phyloP scores from a whole-genome alignment of 2,329 filamentous ascomycete genomes.

The Ilyonectria mors-panacis region DNA sequence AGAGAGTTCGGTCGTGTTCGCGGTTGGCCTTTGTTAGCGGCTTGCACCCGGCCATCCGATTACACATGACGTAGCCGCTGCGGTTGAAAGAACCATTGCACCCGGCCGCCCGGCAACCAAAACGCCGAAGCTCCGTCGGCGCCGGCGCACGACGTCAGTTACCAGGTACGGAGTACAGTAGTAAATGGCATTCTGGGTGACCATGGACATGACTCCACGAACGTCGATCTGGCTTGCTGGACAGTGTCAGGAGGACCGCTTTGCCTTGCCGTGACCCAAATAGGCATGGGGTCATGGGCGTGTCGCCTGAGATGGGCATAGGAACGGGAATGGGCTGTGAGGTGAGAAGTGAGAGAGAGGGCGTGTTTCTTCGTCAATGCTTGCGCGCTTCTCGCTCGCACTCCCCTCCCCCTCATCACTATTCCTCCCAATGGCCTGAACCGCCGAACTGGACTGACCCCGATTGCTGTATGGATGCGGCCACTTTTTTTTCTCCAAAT shows the following conservation, averaged over 20 bases:
- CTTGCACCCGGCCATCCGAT: conserved; percentile 7
- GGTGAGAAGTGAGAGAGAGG: conserved; percentile 15
- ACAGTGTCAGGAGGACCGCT: conserved; percentile 24
- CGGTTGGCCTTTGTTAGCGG: conserved; percentile 11
- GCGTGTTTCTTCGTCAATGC: conserved; percentile 22
- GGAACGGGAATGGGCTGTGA: conserved; percentile 15
- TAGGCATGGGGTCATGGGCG: conserved; percentile 11
- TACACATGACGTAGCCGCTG: conserved; percentile 1
- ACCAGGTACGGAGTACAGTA: neutral
- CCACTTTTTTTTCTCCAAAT: conserved; percentile 23
- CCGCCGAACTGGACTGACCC: conserved; percentile 6
- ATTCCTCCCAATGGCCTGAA: conserved; percentile 15
- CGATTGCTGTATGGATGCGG: conserved; percentile 31
- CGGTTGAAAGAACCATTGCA: conserved; percentile 3
- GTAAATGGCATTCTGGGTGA: conserved; percentile 7
- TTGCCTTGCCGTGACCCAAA: conserved; percentile 14
- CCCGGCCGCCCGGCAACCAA: conserved; percentile 18
- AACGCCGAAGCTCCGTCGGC: conserved; percentile 12
- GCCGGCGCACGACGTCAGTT: conserved; percentile 40
- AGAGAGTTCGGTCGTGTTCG: conserved; percentile 3
- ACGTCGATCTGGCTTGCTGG: conserved; percentile 12
- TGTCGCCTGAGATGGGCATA: conserved; percentile 11
- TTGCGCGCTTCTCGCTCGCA: conserved; percentile 24
- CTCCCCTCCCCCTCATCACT: conserved; percentile 26
- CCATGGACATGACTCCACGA: conserved; percentile 15